Evolutionary conservation across 83 land plant species (phyloP).

Genomic region (Diphasiastrum complanatum): DNA sequence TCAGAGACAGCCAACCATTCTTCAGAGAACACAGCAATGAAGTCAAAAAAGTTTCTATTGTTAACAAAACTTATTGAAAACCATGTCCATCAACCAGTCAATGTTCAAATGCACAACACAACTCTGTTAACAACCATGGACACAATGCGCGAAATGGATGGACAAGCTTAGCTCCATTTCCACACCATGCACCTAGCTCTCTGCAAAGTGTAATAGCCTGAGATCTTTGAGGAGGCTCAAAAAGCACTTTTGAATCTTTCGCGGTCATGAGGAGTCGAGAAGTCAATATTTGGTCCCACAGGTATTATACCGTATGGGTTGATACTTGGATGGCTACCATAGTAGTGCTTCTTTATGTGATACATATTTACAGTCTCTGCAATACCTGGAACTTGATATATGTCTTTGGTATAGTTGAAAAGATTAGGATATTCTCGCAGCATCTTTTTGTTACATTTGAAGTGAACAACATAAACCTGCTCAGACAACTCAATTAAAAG

Average conservation of each 20-base stretch:
- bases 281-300: constrained; percentile 52
- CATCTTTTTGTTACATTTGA: constrained; percentile 79
- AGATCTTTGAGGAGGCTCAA: no score
- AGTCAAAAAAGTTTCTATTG: no score
- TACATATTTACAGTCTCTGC: constrained; percentile 58
- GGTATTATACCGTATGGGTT: constrained; percentile 68
- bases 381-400: constrained; percentile 64
- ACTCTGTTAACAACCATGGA: no score
- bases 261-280: constrained; percentile 69
- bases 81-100: no score
- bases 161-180: no score
- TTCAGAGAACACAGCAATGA: no score
- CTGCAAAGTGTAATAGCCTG: no score
- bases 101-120: no score
- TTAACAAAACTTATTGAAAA: no score
- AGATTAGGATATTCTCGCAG: constrained; percentile 65
- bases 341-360: constrained; percentile 74
- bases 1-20: no score
- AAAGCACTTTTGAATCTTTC: constrained; percentile 56
- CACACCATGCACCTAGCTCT: no score
- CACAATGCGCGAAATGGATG: no score
- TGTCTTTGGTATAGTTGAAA: constrained; percentile 79
- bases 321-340: constrained; percentile 75
- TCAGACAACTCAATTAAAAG: constrained; percentile 2
- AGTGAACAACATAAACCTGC: constrained; percentile 72